Percentiles rank a stretch among this genome's conserved stretches.
Conservation (phyloP, 495 filamentous ascomycete species). For the Xylaria grammica region DNA sequence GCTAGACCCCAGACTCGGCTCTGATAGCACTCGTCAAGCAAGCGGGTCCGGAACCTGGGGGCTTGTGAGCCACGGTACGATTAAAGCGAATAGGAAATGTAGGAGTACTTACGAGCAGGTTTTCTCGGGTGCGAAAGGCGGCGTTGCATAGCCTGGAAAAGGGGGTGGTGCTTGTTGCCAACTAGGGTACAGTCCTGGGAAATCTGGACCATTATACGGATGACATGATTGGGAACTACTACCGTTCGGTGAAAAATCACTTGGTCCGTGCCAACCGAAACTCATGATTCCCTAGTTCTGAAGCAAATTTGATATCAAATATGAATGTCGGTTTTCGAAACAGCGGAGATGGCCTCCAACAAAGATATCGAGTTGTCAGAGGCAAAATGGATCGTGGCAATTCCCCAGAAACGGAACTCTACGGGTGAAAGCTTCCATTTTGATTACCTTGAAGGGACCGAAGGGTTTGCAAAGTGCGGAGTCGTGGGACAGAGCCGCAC, state of each 20-base stretch:
- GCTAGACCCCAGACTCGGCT: neutral
- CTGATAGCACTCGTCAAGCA: constrained; percentile 8
- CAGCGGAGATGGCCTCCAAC: neutral
- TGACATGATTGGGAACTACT: neutral
- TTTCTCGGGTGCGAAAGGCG: neutral
- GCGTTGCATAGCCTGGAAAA: neutral
- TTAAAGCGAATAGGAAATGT: neutral
- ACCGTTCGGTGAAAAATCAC: neutral
- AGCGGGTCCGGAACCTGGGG: neutral
- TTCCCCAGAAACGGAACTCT: neutral
- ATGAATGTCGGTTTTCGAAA: neutral
- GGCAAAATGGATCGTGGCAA: neutral
- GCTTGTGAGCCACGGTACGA: neutral
- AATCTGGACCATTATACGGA: neutral
- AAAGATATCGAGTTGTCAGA: neutral
- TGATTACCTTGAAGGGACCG: neutral
- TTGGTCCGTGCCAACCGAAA: too few species aligned
- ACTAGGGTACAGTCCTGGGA: neutral
- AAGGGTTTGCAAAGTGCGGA: constrained; percentile 1
- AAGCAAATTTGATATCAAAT: neutral
- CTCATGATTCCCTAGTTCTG: neutral
- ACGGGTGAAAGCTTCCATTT: neutral
- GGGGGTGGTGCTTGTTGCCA: neutral
- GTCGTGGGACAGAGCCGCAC: neutral
- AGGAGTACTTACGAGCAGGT: neutral